Conservation (phyloP, 164 flowering plant genomes). For the Tetracentron sinense region DNA sequence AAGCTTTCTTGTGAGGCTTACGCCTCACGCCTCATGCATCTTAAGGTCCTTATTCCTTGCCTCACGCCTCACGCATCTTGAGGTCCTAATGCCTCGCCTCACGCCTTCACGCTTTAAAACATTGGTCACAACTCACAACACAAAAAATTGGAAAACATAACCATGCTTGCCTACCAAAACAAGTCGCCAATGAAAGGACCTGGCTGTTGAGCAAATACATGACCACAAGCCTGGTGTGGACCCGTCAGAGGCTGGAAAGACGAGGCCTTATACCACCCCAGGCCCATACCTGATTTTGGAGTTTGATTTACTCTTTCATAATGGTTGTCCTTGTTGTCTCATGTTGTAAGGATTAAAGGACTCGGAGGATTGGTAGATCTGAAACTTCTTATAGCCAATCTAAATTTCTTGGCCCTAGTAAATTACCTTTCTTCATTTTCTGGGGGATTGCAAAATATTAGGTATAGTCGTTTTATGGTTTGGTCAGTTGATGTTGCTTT, state of each 20-base stretch:
- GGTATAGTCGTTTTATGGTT: background rate
- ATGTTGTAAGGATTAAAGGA: background rate
- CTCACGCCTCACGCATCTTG: too few species aligned
- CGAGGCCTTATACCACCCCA: background rate
- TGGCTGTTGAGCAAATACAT: background rate
- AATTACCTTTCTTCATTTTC: background rate
- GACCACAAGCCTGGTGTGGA: background rate
- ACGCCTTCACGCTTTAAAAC: too few species aligned
- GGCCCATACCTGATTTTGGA: background rate
- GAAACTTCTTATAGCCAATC: background rate
- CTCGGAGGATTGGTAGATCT: background rate
- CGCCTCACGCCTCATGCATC: too few species aligned
- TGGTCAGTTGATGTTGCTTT: conserved; percentile 9
- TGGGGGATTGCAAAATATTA: background rate
- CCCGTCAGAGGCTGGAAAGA: background rate
- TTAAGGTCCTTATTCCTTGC: too few species aligned
- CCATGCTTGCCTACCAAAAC: too few species aligned
- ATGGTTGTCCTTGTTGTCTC: background rate
- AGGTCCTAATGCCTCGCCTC: too few species aligned
- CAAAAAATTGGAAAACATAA: background rate
- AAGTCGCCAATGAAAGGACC: too few species aligned
- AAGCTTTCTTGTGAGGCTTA: too few species aligned
- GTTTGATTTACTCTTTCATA: conserved; percentile 1
- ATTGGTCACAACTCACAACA: too few species aligned
- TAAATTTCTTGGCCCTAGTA: background rate